These are phyloP conservation scores for Lophiostoma macrostomum DNA, from an alignment of 495 filamentous ascomycete genomes.

Conservation along the genomic window DNA sequence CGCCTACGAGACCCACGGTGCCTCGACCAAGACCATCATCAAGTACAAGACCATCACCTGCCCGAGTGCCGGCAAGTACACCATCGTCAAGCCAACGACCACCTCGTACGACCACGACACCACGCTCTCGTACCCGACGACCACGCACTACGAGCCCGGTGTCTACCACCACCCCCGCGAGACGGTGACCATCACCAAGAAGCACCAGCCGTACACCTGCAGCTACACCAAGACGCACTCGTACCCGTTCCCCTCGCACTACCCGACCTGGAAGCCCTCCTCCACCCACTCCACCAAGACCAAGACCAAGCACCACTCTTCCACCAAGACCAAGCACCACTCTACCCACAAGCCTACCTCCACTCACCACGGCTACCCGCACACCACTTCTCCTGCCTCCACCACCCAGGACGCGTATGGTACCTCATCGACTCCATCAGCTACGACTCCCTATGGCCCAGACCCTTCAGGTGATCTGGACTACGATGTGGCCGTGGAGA, in stretches of 20 bases:
- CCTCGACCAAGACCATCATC: constrained; percentile 11
- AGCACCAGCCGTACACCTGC: constrained; percentile 22
- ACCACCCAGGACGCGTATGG: neutral
- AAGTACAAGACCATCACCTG: constrained; percentile 12
- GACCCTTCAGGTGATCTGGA: constrained; percentile 22
- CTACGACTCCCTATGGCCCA: constrained; percentile 1
- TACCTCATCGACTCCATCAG: constrained; percentile 1
- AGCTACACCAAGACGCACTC: neutral
- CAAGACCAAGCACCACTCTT: too few species aligned
- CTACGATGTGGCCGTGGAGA: constrained; percentile 18
- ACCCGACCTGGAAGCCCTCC: neutral
- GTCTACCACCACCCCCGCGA: constrained; percentile 19
- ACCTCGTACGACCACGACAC: constrained; percentile 2
- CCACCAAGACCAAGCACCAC: too few species aligned
- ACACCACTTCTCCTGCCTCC: neutral
- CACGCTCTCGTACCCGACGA: constrained; percentile 11
- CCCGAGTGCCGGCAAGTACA: constrained; percentile 10
- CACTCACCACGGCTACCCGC: constrained; percentile 2
- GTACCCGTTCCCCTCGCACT: too few species aligned
- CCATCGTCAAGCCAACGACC: constrained; percentile 19
- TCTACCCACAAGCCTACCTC: neutral
- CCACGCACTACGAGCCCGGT: constrained; percentile 7
- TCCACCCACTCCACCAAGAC: neutral
- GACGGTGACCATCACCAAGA: constrained; percentile 27
- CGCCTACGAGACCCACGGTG: constrained; percentile 11